Evolutionary conservation across 1,284 basidiomycete genomes (phyloP), one percentile per base, ranked within the genome.

Genomic region (Ceratobasidium sp.): DNA sequence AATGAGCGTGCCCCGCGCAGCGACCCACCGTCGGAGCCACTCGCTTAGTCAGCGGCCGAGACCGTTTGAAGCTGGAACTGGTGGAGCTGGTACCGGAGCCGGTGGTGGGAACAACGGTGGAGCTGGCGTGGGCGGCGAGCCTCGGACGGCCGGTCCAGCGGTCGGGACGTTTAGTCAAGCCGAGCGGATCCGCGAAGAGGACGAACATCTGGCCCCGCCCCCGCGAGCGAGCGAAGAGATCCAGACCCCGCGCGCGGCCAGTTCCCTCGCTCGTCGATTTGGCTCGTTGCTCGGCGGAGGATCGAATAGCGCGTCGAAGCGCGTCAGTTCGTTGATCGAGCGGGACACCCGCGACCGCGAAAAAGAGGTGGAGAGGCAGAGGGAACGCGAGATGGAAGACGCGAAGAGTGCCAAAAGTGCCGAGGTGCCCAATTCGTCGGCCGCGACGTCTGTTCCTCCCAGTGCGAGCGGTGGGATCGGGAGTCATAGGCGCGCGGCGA

Each of bases 21-120:
- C 81, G 1, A 82, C 79, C 7, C 86, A 86, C 69, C 81, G 82
- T 28, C 79, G 85, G 66, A 83, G 83, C 69, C 94, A 95, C 83
- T 94, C 92, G 83, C 87, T 95, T 82, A 94, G 91, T 81, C 93
- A 94, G 82, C 87, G 91, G 18, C 94, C 92, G 44, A 88, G 87
- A 42, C 85, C 85, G 13, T 80, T 86, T 26, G 84, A 86, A 51
- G 76, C 46, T 66, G 26, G 33, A 33, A 18, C 46, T 18, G 12
- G 46, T 58, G 40, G 49, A 69, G n/a, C 67, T 40, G 68, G 75
- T 86, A 33, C 53, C 2, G 53, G 61, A 64, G 28, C 33, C 4
- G 33, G 33, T 2, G 33, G 33, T 33, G 33, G 33, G 4, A 33
- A 33, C 4, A 10, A 10, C 9, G 46, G 46, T 49, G 12, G 18